Evolutionary conservation across 202 grass and related monocot species (phyloP).

Genomic region (Schoenoplectus triqueter): DNA sequence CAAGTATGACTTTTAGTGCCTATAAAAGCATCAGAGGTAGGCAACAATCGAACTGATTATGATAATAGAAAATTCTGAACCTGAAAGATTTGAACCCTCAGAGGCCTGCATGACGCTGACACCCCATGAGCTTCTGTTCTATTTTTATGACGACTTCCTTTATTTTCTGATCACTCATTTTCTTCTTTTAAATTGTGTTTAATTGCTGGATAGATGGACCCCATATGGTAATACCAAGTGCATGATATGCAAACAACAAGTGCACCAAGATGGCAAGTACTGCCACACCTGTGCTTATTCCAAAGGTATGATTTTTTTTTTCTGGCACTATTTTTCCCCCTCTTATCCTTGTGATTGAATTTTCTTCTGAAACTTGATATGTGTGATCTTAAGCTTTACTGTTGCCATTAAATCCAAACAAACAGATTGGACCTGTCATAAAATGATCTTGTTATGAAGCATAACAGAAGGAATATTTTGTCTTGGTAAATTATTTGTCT

Average conservation of each 20-base stretch:
- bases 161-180: neutral
- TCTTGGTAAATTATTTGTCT: slow-evolving; percentile 16
- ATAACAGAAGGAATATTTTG: slow-evolving; percentile 12
- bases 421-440: slow-evolving; percentile 9
- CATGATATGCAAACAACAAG: slow-evolving; percentile 94
- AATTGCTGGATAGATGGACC: slow-evolving; percentile 60
- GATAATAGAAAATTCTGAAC: neutral
- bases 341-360: neutral
- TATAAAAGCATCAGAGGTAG: neutral
- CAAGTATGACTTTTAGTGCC: neutral
- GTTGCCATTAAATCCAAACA: neutral
- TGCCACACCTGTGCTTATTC: slow-evolving; percentile 99
- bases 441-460: neutral
- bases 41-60: slow-evolving; percentile 3
- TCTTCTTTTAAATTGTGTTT: slow-evolving; percentile 27
- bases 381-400: neutral
- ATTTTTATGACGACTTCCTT: neutral
- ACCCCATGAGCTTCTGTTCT: neutral
- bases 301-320: slow-evolving; percentile 57
- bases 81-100: neutral
- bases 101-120: neutral
- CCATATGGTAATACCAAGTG: slow-evolving; percentile 97
- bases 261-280: slow-evolving; percentile 96
- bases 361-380: neutral
- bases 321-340: neutral